Base-by-base conservation (phyloP, 1,284 basidiomycete genomes). In the Austroboletus novae-zelandiae region DNA sequence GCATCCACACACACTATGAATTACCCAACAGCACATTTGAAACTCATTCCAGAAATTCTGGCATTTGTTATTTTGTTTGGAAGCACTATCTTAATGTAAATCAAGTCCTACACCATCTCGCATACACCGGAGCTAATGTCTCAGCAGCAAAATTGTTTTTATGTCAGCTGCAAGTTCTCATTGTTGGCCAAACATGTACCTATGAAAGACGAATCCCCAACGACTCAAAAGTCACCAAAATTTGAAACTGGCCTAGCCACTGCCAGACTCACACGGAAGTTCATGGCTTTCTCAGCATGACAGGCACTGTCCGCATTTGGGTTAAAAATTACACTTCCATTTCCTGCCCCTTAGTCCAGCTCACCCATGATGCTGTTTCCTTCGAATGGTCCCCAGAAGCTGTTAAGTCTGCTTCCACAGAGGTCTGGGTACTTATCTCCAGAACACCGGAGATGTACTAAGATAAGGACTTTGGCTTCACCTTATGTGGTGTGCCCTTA, bases 11-110 rank as follows among this genome's bases (percentile, higher is more conserved):
- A 11, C 35, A 47, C 17, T 66, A 67, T 39, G 32, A 59, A 25
- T 15, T 29, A 2, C 7, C 43, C 4, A 51, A 61, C 35, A 63
- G 66, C 0, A 25, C 30, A 0, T 70, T 56, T 40, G 57, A 73
- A 35, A 57, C 57, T 0, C 58, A 70, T 3, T 47, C 59, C 0
- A 57, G 60, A 18, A 70, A 72, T 42, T 45, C 54, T 0, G 57
- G 56, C 4, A 69, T 73, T 4, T 40, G 62, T 1, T 36, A 54
- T 2, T 70, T 68, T 46, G 48, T 66, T 0, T 65, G 53, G 55
- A 61, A 63, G 37, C 59, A 67, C 40, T 32, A 48, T 4, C 0
- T 51, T 1, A 53, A 62, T 23, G 41, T 64, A 6, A 45, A 66
- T 27, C 13, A 50, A 0, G 45, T 68, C 1, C 17, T 68, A 0